phyloP scores from a whole-genome alignment of 1,284 basidiomycete genomes.

The Cutaneotrichosporon sp. region DNA sequence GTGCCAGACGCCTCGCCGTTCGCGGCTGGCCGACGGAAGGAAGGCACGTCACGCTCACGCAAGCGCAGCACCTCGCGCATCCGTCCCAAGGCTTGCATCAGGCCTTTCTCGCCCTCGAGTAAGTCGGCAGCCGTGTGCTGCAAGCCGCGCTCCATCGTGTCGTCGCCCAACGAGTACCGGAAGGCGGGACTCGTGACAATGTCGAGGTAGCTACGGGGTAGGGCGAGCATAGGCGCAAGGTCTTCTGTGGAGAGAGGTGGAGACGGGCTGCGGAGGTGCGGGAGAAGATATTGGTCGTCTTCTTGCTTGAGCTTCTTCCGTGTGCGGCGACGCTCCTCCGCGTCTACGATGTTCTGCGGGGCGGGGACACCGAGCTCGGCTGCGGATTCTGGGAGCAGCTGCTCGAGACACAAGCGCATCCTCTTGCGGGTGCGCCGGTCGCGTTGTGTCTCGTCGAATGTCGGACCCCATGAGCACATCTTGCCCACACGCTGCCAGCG shows the following conservation, averaged over 20 bases:
- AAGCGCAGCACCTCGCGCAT: constrained; percentile 46
- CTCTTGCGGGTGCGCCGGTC: constrained; percentile 38
- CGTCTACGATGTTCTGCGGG: constrained; percentile 40
- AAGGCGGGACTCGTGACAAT: constrained; percentile 50
- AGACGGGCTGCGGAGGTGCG: constrained; percentile 48
- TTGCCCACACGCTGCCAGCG: constrained; percentile 50
- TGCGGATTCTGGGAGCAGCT: constrained; percentile 44
- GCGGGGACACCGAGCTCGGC: constrained; percentile 38
- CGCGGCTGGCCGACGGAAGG: constrained; percentile 5
- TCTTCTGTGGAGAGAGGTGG: constrained; percentile 46
- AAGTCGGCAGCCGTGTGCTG: constrained; percentile 51
- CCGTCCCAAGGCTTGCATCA: constrained; percentile 49
- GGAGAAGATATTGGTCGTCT: constrained; percentile 36
- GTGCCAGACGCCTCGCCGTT: constrained; percentile 4
- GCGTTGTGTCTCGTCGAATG: constrained; percentile 42
- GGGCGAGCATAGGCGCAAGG: constrained; percentile 46
- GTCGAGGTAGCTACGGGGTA: constrained; percentile 49
- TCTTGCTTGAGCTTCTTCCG: constrained; percentile 36
- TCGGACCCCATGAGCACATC: constrained; percentile 51
- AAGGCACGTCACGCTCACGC: constrained; percentile 38
- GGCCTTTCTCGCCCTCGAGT: constrained; percentile 51
- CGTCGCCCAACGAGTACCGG: constrained; percentile 50
- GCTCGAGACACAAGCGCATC: constrained; percentile 40
- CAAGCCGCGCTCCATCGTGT: constrained; percentile 50
- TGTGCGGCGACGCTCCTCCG: constrained; percentile 24